A percentile compares a stretch with the other conserved stretches of the same genome.
Conservation (phyloP, 495 filamentous ascomycete genomes). For the Lentithecium fluviatile region DNA sequence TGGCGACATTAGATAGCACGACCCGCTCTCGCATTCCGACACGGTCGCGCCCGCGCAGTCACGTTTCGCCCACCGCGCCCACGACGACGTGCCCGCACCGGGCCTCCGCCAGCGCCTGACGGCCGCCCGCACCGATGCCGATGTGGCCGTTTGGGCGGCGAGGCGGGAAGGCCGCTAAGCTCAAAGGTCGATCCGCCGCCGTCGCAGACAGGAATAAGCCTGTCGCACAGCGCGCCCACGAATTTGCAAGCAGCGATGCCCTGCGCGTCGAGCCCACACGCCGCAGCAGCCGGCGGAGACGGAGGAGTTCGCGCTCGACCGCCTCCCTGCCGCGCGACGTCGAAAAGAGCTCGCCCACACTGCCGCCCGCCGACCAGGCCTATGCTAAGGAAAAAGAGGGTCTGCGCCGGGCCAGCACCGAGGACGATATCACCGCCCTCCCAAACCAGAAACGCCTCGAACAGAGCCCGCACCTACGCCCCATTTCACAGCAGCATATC, state of each 20-base stretch:
- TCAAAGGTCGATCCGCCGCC: conserved; percentile 25
- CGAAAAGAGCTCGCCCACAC: conserved; percentile 21
- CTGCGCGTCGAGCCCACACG: conserved; percentile 14
- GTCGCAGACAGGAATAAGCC: conserved; percentile 31
- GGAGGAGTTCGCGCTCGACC: conserved; percentile 28
- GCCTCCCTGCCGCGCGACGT: conserved; percentile 28
- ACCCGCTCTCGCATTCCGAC: background rate
- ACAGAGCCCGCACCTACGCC: conserved; percentile 44
- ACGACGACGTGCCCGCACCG: background rate
- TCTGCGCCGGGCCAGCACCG: conserved; percentile 29
- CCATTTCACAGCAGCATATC: conserved; percentile 42
- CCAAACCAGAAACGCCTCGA: conserved; percentile 35
- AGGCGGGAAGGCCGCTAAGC: conserved; percentile 26
- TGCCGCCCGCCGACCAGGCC: conserved; percentile 10
- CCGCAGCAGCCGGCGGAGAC: conserved; percentile 29
- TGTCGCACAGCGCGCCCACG: conserved; percentile 16
- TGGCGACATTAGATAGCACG: conserved; percentile 14
- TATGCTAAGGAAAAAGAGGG: conserved; percentile 16
- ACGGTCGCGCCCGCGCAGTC: conserved; percentile 9
- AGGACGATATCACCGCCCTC: conserved; percentile 45
- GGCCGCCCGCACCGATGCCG: conserved; percentile 27
- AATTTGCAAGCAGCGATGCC: conserved; percentile 25
- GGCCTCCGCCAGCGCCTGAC: background rate
- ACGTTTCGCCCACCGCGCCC: background rate
- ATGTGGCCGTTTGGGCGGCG: conserved; percentile 38